phyloP scores from a whole-genome alignment of 2,329 filamentous ascomycete species.

The Xylariaceae sp. region DNA sequence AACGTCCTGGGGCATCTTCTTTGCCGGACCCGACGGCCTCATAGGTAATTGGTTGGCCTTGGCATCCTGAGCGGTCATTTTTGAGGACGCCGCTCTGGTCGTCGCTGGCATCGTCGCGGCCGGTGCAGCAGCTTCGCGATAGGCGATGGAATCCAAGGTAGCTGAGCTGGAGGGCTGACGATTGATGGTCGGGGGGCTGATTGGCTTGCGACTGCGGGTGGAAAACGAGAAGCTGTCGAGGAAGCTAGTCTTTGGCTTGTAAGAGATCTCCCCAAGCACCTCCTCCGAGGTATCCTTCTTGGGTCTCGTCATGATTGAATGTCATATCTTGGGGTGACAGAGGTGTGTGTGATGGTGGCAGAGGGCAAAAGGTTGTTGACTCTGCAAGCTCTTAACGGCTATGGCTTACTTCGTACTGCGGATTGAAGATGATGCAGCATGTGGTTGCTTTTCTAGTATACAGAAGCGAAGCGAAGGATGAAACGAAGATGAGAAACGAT shows the following conservation, averaged over 20 bases:
- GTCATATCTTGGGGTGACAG: too few species aligned
- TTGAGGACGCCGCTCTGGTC: conserved; percentile 18
- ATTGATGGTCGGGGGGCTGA: conserved; percentile 17
- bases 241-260: too few species aligned
- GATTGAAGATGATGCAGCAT: too few species aligned
- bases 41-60: conserved; percentile 14
- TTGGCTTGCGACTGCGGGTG: conserved; percentile 19
- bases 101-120: conserved; percentile 18
- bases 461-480: too few species aligned
- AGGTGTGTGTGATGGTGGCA: too few species aligned
- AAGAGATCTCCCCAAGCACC: too few species aligned
- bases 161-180: conserved; percentile 15
- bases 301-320: conserved; percentile 8
- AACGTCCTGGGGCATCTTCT: background rate
- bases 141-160: conserved; percentile 12
- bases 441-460: too few species aligned
- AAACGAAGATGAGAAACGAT: too few species aligned
- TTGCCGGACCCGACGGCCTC: conserved; percentile 7
- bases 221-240: background rate
- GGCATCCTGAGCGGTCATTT: conserved; percentile 18
- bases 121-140: conserved; percentile 7
- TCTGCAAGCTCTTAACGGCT: too few species aligned
- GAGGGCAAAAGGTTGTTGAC: too few species aligned
- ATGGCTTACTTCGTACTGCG: too few species aligned
- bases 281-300: too few species aligned